Evolutionary conservation across 495 filamentous ascomycete species (phyloP), one percentile per base, ranked within the genome.

Genomic region (Tuber calosporum): DNA sequence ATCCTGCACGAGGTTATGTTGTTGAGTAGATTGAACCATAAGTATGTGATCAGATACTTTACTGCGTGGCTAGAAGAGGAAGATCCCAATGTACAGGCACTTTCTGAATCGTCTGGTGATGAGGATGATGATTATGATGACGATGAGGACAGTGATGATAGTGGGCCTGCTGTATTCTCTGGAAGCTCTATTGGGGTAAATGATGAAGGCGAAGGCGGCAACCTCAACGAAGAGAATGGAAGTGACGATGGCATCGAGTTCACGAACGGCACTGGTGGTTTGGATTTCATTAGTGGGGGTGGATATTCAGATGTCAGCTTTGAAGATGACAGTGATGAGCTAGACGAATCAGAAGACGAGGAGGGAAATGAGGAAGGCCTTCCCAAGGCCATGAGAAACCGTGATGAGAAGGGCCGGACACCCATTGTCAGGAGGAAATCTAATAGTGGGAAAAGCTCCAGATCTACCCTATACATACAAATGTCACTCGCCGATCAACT

Each of bases 401-500:
- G 70, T 13, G 48, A 69, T 43, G 78, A 74, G 68, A 73, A 68
- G 34, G 77, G 73, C 40, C 76, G 75, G 69, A 68, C 45, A 4
- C 84, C 85, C 68, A 88, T 87, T 11, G 9, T 34, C 13, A 62
- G 53, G 30, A 58, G 48, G 53, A 62, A 19, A 34, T 62, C 26
- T 62, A 34, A 13, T 17, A 62, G 30, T 5, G 53, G 13, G 30
- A 30, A 62, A 17, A 34, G 53, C 13, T 62, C 53, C 13, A 62
- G 53, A 34, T 62, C 53, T 62, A 88, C 88, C 1, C 86, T 94
- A 0, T 94, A 93, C 80, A 94, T 94, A 74, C 90, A 92, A 75
- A 99, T 99, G 95, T 94, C 98, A 79, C 97, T 97, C 80, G 98
- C 96, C 81, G 95, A 97, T 81, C 93, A 92, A 79, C 89, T 93